Conservation (phyloP, 1,284 basidiomycete species). For the Inonotus hispidus region DNA sequence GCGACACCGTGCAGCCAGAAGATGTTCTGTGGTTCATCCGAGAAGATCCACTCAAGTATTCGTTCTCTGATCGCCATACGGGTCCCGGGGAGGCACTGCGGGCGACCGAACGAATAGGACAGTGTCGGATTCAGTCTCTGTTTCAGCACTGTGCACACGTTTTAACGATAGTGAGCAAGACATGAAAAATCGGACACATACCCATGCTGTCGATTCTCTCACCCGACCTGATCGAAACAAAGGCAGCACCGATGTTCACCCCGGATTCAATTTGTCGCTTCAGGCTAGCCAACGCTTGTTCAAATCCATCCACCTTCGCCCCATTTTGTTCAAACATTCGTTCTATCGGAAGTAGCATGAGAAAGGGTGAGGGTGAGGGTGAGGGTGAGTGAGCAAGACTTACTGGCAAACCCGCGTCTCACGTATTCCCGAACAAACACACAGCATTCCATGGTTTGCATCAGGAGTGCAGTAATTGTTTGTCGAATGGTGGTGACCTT, state of each 20-base stretch:
- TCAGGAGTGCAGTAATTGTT: neutral
- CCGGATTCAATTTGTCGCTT: neutral
- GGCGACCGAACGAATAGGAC: constrained; percentile 5
- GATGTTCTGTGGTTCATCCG: neutral
- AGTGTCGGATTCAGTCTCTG: neutral
- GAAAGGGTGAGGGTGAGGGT: no score
- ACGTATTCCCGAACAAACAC: neutral
- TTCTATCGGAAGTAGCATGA: neutral
- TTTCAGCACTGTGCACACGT: no score
- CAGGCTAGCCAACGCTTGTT: neutral
- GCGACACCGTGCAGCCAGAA: constrained; percentile 27
- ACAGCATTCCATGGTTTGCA: neutral
- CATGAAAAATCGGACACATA: no score
- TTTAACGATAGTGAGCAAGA: no score
- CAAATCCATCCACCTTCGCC: neutral
- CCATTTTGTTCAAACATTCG: neutral
- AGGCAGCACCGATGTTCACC: neutral
- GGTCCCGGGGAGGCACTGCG: constrained; percentile 11
- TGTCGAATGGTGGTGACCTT: neutral
- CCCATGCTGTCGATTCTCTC: neutral
- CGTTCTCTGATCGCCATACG: neutral
- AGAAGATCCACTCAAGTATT: neutral
- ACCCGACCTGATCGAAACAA: neutral
- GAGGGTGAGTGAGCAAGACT: neutral
- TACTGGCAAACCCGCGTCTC: neutral